Evolutionary conservation across 1,284 basidiomycete genomes (phyloP), one percentile per base, ranked within the genome.

Genomic region (Austroboletus novae-zelandiae): DNA sequence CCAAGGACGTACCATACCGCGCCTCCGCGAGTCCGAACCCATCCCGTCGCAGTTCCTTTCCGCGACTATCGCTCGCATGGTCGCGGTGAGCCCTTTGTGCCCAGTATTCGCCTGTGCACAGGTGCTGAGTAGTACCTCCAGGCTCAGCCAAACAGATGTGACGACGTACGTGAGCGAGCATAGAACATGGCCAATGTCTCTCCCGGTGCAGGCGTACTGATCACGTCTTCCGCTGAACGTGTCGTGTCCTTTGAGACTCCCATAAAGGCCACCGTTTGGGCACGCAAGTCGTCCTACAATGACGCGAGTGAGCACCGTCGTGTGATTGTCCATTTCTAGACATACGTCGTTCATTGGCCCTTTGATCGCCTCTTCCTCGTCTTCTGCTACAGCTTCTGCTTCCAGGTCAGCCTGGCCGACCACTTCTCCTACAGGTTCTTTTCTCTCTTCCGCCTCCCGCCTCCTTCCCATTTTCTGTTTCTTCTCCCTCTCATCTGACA

Each of bases 151-250:
- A 10, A 20, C 3, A 15, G 11, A 4, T 17, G 15, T 10, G 14
- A 18, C 18, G 5, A 74, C 83, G 60, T 65, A 83, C 87, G 78
- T 5, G 87, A 87, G 7, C 94, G 81, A 11, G 87, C 83, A 63
- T 94, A 97, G 69, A 96, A 96, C 67, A 80, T 76, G 0, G 90
- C 85, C 8, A 96, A 70, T 0, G 87, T 91, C 67, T 97, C 94
- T n/a, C 92, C 91, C 0, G 93, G 91, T 7, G 88, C 74, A 0
- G 94, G 94, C 0, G 93, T 95, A 52, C 86, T 89, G 40, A 92
- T 65, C 1, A 82, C 69, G 56, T 94, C 92, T 60, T 92, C 90
- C 0, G 79, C 74, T 0, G 86, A 82, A 4, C 83, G 74, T 0
- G 75, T 73, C 3, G 75, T 67, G 57, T 91, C 87, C 61, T 84